phyloP scores from a whole-genome alignment of 2,329 filamentous ascomycete genomes.

The Davidsoniella neocaledoniae region DNA sequence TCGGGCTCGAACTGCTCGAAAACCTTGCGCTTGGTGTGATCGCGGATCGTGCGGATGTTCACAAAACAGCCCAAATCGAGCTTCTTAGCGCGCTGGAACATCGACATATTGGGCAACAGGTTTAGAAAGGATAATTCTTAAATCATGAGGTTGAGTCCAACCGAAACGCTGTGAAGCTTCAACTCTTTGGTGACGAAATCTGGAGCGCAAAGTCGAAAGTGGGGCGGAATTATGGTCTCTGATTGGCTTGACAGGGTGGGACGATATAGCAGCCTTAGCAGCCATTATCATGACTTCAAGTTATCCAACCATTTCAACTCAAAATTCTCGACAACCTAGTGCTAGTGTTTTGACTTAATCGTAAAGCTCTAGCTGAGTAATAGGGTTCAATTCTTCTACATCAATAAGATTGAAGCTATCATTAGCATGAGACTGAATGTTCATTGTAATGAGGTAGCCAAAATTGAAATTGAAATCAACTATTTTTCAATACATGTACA shows the following conservation, averaged over 20 bases:
- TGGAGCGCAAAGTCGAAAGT: conserved; percentile 1
- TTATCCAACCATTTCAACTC: too few species aligned
- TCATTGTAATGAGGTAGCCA: too few species aligned
- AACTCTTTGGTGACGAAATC: not conserved
- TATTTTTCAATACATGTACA: too few species aligned
- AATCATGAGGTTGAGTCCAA: not conserved
- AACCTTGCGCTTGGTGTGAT: conserved; percentile 92
- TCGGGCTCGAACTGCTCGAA: conserved; percentile 77
- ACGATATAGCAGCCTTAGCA: conserved; percentile 1
- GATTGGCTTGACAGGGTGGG: conserved; percentile 2
- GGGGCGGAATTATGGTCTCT: not conserved
- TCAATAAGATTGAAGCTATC: not conserved
- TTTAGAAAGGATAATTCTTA: not conserved
- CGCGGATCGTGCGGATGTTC: conserved; percentile 75
- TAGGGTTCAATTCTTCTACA: too few species aligned
- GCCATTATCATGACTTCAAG: too few species aligned
- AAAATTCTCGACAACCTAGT: too few species aligned
- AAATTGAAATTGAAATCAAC: too few species aligned
- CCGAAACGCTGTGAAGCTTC: not conserved
- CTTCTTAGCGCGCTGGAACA: conserved; percentile 69
- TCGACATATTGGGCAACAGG: conserved; percentile 43
- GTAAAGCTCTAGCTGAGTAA: too few species aligned
- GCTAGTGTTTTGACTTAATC: too few species aligned
- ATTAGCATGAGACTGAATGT: too few species aligned
- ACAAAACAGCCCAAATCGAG: conserved; percentile 77